Percentiles rank a stretch among this genome's conserved stretches.
These are phyloP conservation scores for Schwanniomyces pseudopolymorphus DNA, from an alignment of 805 yeast species.

Conservation along the genomic window DNA sequence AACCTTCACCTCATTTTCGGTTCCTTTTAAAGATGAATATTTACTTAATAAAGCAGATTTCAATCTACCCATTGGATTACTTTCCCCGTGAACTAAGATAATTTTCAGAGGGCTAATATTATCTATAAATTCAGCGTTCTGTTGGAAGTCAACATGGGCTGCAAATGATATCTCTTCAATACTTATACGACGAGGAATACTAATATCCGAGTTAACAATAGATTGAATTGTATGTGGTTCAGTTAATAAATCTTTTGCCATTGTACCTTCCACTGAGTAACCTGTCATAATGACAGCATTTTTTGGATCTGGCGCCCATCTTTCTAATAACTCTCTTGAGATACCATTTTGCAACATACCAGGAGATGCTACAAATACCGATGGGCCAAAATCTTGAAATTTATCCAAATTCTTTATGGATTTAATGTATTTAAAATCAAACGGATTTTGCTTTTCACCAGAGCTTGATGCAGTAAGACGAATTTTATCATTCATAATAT, in stretches of 20 bases:
- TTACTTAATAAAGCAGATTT: conserved; percentile 90
- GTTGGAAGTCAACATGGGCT: conserved; percentile 98
- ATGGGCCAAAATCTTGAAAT: conserved; percentile 92
- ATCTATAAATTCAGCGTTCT: conserved; percentile 88
- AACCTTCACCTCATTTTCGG: conserved; percentile 86
- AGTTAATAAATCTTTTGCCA: conserved; percentile 85
- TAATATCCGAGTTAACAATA: conserved; percentile 70
- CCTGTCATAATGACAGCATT: conserved; percentile 90
- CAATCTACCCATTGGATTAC: conserved; percentile 97
- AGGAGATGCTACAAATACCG: conserved; percentile 95
- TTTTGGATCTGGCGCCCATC: conserved; percentile 97
- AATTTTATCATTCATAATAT: conserved; percentile 95
- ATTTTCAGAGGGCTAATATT: conserved; percentile 80
- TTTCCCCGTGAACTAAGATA: conserved; percentile 94
- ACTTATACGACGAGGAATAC: conserved; percentile 81
- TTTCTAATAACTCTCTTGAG: conserved; percentile 84
- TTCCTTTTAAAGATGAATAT: conserved; percentile 75
- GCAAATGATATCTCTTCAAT: conserved; percentile 97
- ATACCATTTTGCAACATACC: conserved; percentile 98
- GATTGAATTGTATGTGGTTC: conserved; percentile 94
- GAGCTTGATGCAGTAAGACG: conserved; percentile 57
- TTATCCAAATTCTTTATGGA: conserved; percentile 76
- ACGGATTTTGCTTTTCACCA: conserved; percentile 62
- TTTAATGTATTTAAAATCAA: conserved; percentile 81
- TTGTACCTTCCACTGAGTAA: conserved; percentile 96